A percentile compares a stretch with the other conserved stretches of the same genome.
These are phyloP conservation scores for Fusarium torulosum DNA, from an alignment of 2,329 filamentous ascomycete genomes.

Conservation along the genomic window DNA sequence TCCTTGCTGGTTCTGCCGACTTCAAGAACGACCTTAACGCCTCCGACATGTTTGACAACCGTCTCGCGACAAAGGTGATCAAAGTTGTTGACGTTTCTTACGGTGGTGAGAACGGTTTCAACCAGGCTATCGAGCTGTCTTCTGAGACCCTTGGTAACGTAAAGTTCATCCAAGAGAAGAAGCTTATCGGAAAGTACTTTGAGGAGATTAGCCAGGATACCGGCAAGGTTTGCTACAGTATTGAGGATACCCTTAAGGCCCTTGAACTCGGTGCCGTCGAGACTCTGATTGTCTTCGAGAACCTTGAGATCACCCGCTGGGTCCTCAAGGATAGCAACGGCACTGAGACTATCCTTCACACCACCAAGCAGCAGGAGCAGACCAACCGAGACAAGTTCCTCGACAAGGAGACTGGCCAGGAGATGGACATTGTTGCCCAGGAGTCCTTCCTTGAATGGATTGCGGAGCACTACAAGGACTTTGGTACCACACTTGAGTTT, in stretches of 20 bases:
- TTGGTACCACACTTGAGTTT: slow-evolving; percentile 94
- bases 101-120: slow-evolving; percentile 99
- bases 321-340: slow-evolving; percentile 84
- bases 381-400: slow-evolving; percentile 85
- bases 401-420: slow-evolving; percentile 94
- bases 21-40: slow-evolving; percentile 99
- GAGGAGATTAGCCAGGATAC: slow-evolving; percentile 99
- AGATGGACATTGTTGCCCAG: slow-evolving; percentile 94
- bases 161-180: slow-evolving; percentile 99
- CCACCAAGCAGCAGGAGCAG: slow-evolving; percentile 81
- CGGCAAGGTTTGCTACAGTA: slow-evolving; percentile 96
- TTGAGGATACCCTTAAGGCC: slow-evolving; percentile 97
- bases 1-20: slow-evolving; percentile 96
- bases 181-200: slow-evolving; percentile 98
- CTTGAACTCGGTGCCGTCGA: slow-evolving; percentile 96
- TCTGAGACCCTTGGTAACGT: slow-evolving; percentile 97
- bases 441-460: slow-evolving; percentile 99
- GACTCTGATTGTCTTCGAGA: slow-evolving; percentile 96
- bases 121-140: slow-evolving; percentile 97
- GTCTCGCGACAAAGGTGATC: slow-evolving; percentile 94
- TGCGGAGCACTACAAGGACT: slow-evolving; percentile 97
- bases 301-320: slow-evolving; percentile 94
- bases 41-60: slow-evolving; percentile 96
- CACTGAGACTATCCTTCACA: slow-evolving; percentile 81
- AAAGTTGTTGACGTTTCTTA: slow-evolving; percentile 99